Base-by-base conservation (phyloP, 176 grass and related monocot species). In the Avena insularis region DNA sequence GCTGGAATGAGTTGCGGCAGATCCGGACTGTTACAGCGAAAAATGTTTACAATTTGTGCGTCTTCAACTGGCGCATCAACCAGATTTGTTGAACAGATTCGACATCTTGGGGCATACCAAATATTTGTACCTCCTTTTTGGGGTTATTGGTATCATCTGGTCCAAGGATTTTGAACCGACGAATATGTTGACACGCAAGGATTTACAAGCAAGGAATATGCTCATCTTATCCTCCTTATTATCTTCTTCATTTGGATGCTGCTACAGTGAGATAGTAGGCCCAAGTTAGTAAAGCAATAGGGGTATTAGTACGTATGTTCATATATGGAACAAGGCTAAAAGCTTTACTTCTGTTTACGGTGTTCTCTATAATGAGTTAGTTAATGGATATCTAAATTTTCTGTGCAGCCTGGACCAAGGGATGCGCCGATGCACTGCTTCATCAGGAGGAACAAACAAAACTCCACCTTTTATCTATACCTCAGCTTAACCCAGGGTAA, bases 351-450 rank as follows among this genome's bases (percentile, higher is more conserved):
- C 29, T 84, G 0, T 67, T 36, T 47, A 12, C 3, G 70, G 70
- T 9, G 33, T 21, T 62, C 54, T 20, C 43, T 5, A 36, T 73
- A 29, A 55, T 20, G 15, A 88, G 6, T 43, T 43, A 29, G 79
- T 63, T 64, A 51, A 45, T 79, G 48, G 31, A 71, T 36, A 1
- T 55, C 4, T 35, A 16, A 45, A 15, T 89, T 65, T 53, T 61
- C 73, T 79, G 25, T 62, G 71, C 90, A 98, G 96, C 87, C 96
- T 68, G 93, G 93, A 67, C 93, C 93, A 10, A 92, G 82, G 36
- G 92, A 94, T 92, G 86, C 75, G 46, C 91, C 94, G 58, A 92
- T 98, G 83, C 96, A 96, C 36, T 98, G 96, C 85, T 96, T 98
- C 73, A 98, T 98, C 71, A 91, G 63, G 82, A 95, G 96, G 84